These are phyloP conservation scores for Pleurostoma richardsiae DNA, from an alignment of 2,329 filamentous ascomycete species.

Conservation along the genomic window DNA sequence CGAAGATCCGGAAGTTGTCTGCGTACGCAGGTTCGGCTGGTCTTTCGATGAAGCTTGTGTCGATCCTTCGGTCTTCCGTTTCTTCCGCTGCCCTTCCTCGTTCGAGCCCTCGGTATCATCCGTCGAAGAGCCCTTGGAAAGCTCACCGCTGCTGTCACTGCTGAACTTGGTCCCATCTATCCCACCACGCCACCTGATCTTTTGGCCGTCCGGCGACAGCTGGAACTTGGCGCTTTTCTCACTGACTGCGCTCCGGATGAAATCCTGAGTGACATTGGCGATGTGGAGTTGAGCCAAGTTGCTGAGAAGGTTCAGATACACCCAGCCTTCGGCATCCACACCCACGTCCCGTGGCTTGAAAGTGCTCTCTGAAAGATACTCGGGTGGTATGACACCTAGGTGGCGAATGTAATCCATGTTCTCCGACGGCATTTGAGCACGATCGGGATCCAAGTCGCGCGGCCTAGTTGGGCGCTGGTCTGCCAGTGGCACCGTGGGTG, in stretches of 20 bases:
- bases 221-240: slow-evolving; percentile 73
- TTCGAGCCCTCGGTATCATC: slow-evolving; percentile 42
- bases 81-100: slow-evolving; percentile 36
- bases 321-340: slow-evolving; percentile 68
- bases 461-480: slow-evolving; percentile 76
- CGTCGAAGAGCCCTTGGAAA: slow-evolving; percentile 40
- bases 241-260: slow-evolving; percentile 66
- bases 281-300: slow-evolving; percentile 84
- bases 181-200: slow-evolving; percentile 75
- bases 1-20: slow-evolving; percentile 25
- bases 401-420: slow-evolving; percentile 79
- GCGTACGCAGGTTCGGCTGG: slow-evolving; percentile 31
- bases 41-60: slow-evolving; percentile 28
- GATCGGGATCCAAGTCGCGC: slow-evolving; percentile 71
- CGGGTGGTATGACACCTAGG: slow-evolving; percentile 60
- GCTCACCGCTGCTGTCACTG: slow-evolving; percentile 54
- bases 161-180: slow-evolving; percentile 58
- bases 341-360: slow-evolving; percentile 39
- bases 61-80: slow-evolving; percentile 34
- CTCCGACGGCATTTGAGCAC: slow-evolving; percentile 68
- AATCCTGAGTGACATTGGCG: slow-evolving; percentile 73
- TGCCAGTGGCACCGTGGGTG: slow-evolving; percentile 33
- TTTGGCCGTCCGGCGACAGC: slow-evolving; percentile 70
- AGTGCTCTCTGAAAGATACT: slow-evolving; percentile 35
- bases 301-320: slow-evolving; percentile 75